Evolutionary conservation across 305 asterid genomes (phyloP).

Genomic region (Stenogyne calaminthoides): DNA sequence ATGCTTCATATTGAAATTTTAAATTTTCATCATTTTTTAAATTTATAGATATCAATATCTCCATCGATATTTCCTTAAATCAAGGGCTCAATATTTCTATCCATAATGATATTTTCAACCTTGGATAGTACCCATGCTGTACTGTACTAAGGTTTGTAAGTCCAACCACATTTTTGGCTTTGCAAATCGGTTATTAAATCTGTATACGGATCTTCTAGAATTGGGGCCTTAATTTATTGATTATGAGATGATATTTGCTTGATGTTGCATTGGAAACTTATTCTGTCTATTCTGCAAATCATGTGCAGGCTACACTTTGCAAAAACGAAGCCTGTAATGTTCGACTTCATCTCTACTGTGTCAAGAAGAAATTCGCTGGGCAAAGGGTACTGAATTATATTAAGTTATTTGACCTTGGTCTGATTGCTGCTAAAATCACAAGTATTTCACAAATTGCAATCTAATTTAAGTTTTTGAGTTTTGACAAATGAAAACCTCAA

Average conservation of each 20-base stretch:
- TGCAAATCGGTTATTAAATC: not conserved
- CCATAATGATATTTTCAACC: no score
- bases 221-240: not conserved
- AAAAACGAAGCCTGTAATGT: slow-evolving; percentile 63
- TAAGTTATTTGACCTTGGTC: not conserved
- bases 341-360: slow-evolving; percentile 74
- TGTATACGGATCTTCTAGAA: not conserved
- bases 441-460: no score
- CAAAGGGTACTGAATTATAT: slow-evolving; percentile 47
- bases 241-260: not conserved
- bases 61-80: no score
- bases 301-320: slow-evolving; percentile 72
- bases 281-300: slow-evolving; percentile 1
- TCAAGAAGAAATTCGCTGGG: slow-evolving; percentile 68
- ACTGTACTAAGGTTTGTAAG: no score
- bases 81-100: no score
- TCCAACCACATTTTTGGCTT: not conserved
- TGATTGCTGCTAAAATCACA: no score
- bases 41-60: no score
- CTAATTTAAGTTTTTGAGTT: no score
- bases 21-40: no score
- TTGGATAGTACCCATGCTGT: no score
- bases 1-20: no score
- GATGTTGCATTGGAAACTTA: slow-evolving; percentile 12
- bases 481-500: no score